Evolutionary conservation across 306 rosid species (phyloP), one percentile per base, ranked within the genome.

Genomic region (Vachellia pachyceras): DNA sequence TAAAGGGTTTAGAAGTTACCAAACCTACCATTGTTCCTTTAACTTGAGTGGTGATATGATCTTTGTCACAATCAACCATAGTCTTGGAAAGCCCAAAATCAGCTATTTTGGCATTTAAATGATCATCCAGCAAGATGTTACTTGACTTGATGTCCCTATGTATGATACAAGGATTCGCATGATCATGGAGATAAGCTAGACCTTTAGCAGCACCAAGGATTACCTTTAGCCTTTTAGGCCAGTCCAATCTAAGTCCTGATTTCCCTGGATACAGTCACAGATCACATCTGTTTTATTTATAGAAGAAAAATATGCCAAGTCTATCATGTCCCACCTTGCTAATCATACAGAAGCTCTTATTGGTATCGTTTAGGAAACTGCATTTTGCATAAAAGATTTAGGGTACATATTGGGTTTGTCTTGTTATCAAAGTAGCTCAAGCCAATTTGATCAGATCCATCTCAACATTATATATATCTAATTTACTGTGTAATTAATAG

Each of bases 41-140:
- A 55, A 90, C 94, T 88, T 86, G 91, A 64, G 93, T 89, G 44
- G 87, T 73, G 22, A 89, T 55, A 57, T 92, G 85, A 78, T 79
- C 90, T 69, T 69, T 86, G 23, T 71, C 86, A 71, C 37, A 17
- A 71, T 89, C 88, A 72, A 55, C 73, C 82, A 86, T 78, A 8
- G 78, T 84, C 83, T 90, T 92, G 47, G 89, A 89, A 74, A 90
- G 88, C 37, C 97, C 97, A 80, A 92, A 92, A 75, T 92, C 97
- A 17, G 91, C 79, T 58, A 90, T 93, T 85, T 90, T 92, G 42
- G 90, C 93, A 46, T 60, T 83, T 10, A 87, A 71, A 44, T 3
- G 58, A 18, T 86, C 86, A 58, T 90, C 94, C 76, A 90, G 75
- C 10, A 92, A 77, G 74, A 92, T 90, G 76, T 92, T 92, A 84